A percentile compares a stretch with the other conserved stretches of the same genome.
phyloP scores from a whole-genome alignment of 2,329 filamentous ascomycete species.

The Penicillium aurantiogriseum region DNA sequence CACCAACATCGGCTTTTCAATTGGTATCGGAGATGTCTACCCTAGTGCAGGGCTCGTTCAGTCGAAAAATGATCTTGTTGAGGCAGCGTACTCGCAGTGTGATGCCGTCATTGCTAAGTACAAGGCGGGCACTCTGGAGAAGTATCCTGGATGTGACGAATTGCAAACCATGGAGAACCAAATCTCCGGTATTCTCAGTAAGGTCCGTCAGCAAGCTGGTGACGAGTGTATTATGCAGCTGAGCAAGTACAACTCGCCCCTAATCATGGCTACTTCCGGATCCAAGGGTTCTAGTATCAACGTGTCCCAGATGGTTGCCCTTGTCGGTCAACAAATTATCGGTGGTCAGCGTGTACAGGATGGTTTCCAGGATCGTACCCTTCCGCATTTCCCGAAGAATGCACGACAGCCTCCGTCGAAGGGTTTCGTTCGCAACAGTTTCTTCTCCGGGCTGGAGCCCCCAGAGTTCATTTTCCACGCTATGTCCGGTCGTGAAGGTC shows the following conservation, averaged over 20 bases:
- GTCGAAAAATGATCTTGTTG: conserved; percentile 73
- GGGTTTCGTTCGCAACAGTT: conserved; percentile 95
- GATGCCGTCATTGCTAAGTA: conserved; percentile 80
- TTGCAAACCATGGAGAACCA: conserved; percentile 88
- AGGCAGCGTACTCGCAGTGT: conserved; percentile 74
- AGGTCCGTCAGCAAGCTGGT: conserved; percentile 87
- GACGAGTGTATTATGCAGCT: conserved; percentile 85
- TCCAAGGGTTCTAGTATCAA: conserved; percentile 98
- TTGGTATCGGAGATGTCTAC: conserved; percentile 92
- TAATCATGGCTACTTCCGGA: conserved; percentile 96
- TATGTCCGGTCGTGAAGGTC: conserved; percentile 95
- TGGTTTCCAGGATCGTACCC: conserved; percentile 90
- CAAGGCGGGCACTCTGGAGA: conserved; percentile 76
- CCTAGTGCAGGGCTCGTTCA: conserved; percentile 69
- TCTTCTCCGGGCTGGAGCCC: conserved; percentile 86
- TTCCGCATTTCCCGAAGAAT: conserved; percentile 95
- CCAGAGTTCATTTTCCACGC: conserved; percentile 98
- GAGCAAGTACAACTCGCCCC: conserved; percentile 84
- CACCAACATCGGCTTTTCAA: conserved; percentile 89
- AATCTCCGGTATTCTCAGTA: conserved; percentile 87
- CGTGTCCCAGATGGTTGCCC: conserved; percentile 97
- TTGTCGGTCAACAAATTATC: conserved; percentile 98
- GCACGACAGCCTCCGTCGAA: conserved; percentile 90
- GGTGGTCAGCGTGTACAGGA: conserved; percentile 87
- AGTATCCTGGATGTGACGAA: conserved; percentile 84